Base-by-base conservation (phyloP, 2,329 filamentous ascomycete species). In the Sclerotinia borealis region DNA sequence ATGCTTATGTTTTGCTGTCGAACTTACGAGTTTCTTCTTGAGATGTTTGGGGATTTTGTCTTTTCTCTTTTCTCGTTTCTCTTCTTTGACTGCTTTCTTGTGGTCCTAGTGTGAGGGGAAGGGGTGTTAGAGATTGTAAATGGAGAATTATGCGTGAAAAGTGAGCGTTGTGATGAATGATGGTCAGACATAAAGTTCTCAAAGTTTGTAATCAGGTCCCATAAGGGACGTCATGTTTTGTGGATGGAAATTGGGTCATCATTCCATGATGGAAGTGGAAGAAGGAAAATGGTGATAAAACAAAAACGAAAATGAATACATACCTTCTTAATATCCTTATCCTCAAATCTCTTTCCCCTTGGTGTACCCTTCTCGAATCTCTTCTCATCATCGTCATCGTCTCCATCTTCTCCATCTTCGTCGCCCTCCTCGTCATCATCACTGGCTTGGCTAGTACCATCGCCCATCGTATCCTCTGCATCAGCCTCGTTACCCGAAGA, bases 21-120 rank as follows among this genome's bases (percentile, higher is more conserved):
- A 80, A 63, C 82, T 83, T 31, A 96, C 85, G 64, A 96, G 77
- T 75, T 89, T 91, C 81, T 97, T 98, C 83, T 99, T 99, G 39
- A 96, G 69, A 74, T 96, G 87, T 79, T 99, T 99, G 0, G 95
- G 93, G 78, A 99, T 96, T 81, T 99, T 99, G 4, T 91, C 90
- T 76, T 93, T 91, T 65, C 95, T 82, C 80, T 96, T 92, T 76
- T 97, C 93, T 41, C 92, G 87, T 79, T 96, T 97, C 72, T 93
- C 93, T 72, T 97, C 93, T 78, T 98, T 99, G 69, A 97, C 89
- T 1, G 89, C 88, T 75, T 86, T 85, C 76, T 99, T 99, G 76
- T 97, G 95, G 68, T 85, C 86, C 69, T 72, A 31, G 47, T 60
- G 15, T 52, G 36, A n/a, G 25, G 13, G n/a, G 7, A 34, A 22